Evolutionary conservation across 1,139 yeast species (phyloP), one percentile per base, ranked within the genome.

Genomic region (Pichia sp.): DNA sequence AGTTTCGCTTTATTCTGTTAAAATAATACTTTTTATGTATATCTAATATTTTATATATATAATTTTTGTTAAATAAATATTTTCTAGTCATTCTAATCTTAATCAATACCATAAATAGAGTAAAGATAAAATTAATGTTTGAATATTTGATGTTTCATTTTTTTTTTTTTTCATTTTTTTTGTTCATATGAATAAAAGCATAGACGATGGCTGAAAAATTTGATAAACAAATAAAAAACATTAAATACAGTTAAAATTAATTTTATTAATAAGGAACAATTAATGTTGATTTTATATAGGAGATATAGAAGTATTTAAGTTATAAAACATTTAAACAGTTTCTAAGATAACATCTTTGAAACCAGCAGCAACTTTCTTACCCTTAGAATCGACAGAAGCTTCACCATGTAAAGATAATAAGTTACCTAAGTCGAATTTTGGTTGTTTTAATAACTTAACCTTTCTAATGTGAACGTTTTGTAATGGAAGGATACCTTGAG

Each of bases 281-380:
- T 47, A 46, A 45, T 45, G 44, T 49, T 47, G 45, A 39, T 44
- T 50, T 48, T 52, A 52, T 50, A 48, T 40, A 42, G 39, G 44
- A 46, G 50, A 44, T 51, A 44, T 49, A 49, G 47, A 51, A 45
- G 37, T 29, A 41, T 11, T 43, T 39, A 39, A 47, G 18, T 37
- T 31, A 39, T 32, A 18, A 30, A 28, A 42, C 35, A 39, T 53
- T 62, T 83, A 84, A 68, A 84, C 90, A 68, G 85, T 69, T 76
- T 83, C 94, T 72, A 86, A 84, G 70, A 86, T 84, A 71, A 84
- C 92, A 72, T 86, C 95, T 81, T 86, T 86, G 88, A 84, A 86
- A 73, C 86, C 87, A 63, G 81, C 73, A 66, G 83, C 74, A 66
- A 86, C 90, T 81, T 86, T 86, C 84, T 86, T 85, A 69, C 95